Percentiles rank a stretch among this genome's conserved stretches.
Evolutionary conservation across 345 rosid species (phyloP).

Genomic region (Toxicodendron radicans): DNA sequence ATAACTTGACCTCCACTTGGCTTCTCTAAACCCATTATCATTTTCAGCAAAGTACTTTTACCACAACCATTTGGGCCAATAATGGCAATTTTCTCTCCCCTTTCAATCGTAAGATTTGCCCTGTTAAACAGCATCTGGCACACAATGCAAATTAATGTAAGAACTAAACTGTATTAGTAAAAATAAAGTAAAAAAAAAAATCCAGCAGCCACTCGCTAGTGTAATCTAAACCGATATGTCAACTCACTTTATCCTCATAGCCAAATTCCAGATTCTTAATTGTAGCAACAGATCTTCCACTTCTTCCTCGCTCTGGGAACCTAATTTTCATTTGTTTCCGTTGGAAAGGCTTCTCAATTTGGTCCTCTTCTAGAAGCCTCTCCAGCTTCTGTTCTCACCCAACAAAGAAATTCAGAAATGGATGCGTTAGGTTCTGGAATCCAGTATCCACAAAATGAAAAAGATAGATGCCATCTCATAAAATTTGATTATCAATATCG

Average conservation of each 20-base stretch:
- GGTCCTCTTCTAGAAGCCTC: slow-evolving; percentile 76
- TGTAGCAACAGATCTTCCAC: slow-evolving; percentile 72
- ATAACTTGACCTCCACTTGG: slow-evolving; percentile 66
- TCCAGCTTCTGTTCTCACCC: slow-evolving; percentile 66
- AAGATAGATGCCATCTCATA: background rate
- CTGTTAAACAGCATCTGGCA: slow-evolving; percentile 66
- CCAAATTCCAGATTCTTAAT: slow-evolving; percentile 72
- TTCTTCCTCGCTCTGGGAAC: slow-evolving; percentile 92
- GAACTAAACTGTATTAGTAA: slow-evolving; percentile 4
- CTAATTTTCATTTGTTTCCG: slow-evolving; percentile 91
- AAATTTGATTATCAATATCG: background rate
- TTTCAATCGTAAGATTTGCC: slow-evolving; percentile 72
- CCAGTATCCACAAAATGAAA: slow-evolving; percentile 19
- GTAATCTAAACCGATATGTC: slow-evolving; percentile 1
- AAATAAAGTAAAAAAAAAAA: background rate
- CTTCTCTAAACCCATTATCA: slow-evolving; percentile 83
- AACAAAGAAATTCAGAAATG: slow-evolving; percentile 10
- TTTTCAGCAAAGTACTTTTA: slow-evolving; percentile 81
- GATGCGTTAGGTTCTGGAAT: background rate
- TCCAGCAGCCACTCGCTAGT: background rate
- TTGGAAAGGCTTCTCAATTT: slow-evolving; percentile 87
- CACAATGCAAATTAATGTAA: slow-evolving; percentile 16
- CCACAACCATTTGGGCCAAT: slow-evolving; percentile 98
- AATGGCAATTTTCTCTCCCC: slow-evolving; percentile 86
- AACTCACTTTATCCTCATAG: slow-evolving; percentile 72